Conservation (phyloP, 2,329 filamentous ascomycete species). For the Cladophialophora bantiana region DNA sequence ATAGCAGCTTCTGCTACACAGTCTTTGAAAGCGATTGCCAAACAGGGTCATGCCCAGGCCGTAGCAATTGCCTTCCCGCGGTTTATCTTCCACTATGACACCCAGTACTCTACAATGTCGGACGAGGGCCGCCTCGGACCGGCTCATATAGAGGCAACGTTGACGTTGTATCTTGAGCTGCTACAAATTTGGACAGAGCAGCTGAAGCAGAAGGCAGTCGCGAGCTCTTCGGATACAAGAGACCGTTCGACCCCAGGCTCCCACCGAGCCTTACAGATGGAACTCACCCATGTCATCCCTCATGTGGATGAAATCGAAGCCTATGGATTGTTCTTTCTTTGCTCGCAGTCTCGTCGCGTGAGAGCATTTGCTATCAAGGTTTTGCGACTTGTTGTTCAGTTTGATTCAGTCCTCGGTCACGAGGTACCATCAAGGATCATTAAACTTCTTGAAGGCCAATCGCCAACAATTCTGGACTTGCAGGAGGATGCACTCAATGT, state of each 20-base stretch:
- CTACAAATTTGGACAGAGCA: constrained; percentile 98
- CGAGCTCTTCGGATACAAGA: constrained; percentile 69
- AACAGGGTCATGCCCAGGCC: constrained; percentile 90
- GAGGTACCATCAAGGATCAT: constrained; percentile 81
- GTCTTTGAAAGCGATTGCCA: constrained; percentile 92
- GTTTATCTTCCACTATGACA: constrained; percentile 99
- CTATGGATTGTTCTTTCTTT: constrained; percentile 95
- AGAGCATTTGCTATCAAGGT: constrained; percentile 91
- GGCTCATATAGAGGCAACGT: constrained; percentile 91
- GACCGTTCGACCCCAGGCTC: constrained; percentile 54
- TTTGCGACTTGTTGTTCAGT: constrained; percentile 88
- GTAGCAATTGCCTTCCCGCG: constrained; percentile 96
- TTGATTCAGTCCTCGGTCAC: constrained; percentile 86
- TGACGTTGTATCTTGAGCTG: constrained; percentile 90
- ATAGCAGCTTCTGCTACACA: constrained; percentile 92
- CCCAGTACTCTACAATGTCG: constrained; percentile 95
- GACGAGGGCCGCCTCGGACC: constrained; percentile 95
- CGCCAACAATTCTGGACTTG: constrained; percentile 85
- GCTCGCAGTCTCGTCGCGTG: constrained; percentile 90
- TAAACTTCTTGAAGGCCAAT: constrained; percentile 88
- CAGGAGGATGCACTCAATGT: constrained; percentile 91
- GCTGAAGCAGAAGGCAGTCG: constrained; percentile 83
- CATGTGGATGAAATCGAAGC: constrained; percentile 97
- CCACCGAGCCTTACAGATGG: constrained; percentile 73
- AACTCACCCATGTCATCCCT: constrained; percentile 85